These are phyloP conservation scores for Boletus nobilissimus DNA, from an alignment of 1,284 basidiomycete species.

Conservation along the genomic window DNA sequence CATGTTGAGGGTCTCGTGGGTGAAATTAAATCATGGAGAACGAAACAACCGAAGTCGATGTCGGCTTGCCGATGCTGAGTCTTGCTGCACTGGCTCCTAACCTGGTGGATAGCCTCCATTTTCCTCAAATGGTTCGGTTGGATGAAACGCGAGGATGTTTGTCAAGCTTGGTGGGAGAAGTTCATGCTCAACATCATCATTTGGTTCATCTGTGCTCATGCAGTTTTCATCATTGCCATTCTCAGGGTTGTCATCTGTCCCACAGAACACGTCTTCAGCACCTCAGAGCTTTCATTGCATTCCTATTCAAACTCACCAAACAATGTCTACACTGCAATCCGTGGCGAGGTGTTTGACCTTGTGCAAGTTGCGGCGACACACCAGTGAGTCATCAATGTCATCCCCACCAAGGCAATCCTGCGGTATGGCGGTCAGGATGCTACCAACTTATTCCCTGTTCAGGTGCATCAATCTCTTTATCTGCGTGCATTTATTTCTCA, in stretches of 20 bases:
- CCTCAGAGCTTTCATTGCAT: too few relatives aligned
- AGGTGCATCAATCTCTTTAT: slow-evolving; percentile 59
- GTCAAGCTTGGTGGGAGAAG: slow-evolving; percentile 98
- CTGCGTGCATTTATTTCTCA: not conserved
- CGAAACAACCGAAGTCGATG: slow-evolving; percentile 85
- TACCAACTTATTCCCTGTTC: slow-evolving; percentile 91
- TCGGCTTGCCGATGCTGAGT: slow-evolving; percentile 90
- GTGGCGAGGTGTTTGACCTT: slow-evolving; percentile 94
- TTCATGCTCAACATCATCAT: too few relatives aligned
- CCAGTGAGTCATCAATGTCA: slow-evolving; percentile 73
- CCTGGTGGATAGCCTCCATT: too few relatives aligned
- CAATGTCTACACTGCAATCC: slow-evolving; percentile 84
- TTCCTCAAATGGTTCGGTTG: slow-evolving; percentile 83
- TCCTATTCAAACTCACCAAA: too few relatives aligned
- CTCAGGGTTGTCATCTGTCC: too few relatives aligned
- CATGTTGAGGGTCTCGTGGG: slow-evolving; percentile 78
- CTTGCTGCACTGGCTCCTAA: slow-evolving; percentile 86
- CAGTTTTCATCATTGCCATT: too few relatives aligned
- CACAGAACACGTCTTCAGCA: too few relatives aligned
- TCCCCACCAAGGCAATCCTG: slow-evolving; percentile 78
- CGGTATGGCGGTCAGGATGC: slow-evolving; percentile 86
- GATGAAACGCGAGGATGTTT: slow-evolving; percentile 94
- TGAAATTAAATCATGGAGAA: slow-evolving; percentile 83
- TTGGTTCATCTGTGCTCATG: too few relatives aligned
- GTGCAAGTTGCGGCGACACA: slow-evolving; percentile 70